Evolutionary conservation across 345 rosid genomes (phyloP).

Genomic region (Aquilaria malaccensis): DNA sequence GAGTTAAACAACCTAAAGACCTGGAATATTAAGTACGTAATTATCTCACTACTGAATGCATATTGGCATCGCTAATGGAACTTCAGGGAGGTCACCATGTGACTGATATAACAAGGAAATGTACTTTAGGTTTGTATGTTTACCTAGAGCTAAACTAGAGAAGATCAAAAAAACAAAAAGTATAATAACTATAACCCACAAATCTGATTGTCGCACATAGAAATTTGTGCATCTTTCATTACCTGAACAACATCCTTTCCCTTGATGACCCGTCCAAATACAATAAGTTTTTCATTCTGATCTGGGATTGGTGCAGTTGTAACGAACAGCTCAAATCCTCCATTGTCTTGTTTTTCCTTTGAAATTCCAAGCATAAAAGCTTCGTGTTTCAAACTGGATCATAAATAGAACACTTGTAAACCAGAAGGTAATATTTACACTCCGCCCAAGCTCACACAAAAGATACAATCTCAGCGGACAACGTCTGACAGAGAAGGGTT

Average conservation of each 20-base stretch:
- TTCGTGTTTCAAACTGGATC: conserved; percentile 51
- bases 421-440: too few relatives aligned
- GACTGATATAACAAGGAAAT: too few relatives aligned
- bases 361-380: conserved; percentile 71
- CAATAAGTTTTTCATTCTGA: conserved; percentile 49
- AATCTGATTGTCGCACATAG: not conserved
- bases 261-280: conserved; percentile 52
- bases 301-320: conserved; percentile 57
- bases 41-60: too few relatives aligned
- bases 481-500: too few relatives aligned
- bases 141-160: too few relatives aligned
- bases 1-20: too few relatives aligned
- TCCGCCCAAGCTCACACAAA: too few relatives aligned
- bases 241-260: conserved; percentile 62
- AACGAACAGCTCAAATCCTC: conserved; percentile 56
- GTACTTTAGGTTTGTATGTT: too few relatives aligned
- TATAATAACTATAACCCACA: not conserved
- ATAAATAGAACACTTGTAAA: not conserved
- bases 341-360: conserved; percentile 34
- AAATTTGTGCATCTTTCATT: conserved; percentile 4
- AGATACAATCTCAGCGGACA: not conserved
- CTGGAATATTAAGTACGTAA: too few relatives aligned
- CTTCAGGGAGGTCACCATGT: too few relatives aligned
- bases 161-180: not conserved
- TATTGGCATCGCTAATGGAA: too few relatives aligned